Percentiles rank a stretch among this genome's conserved stretches.
These are phyloP conservation scores for Danielozyma ontarioensis DNA, from an alignment of 805 yeast species.

Conservation along the genomic window DNA sequence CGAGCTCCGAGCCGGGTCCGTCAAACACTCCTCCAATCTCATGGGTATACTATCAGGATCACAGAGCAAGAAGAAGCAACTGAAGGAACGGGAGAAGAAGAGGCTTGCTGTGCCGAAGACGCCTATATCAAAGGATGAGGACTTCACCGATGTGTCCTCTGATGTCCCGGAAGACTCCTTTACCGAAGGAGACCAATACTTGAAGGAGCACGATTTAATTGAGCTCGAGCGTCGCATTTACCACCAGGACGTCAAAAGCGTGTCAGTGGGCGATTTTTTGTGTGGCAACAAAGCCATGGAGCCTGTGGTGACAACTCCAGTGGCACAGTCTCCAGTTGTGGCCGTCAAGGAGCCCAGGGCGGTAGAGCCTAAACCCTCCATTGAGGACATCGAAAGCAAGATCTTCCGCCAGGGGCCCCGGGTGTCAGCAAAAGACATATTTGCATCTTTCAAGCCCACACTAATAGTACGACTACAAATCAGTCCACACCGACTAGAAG, in stretches of 20 bases:
- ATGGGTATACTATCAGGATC: not conserved
- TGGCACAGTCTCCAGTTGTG: no score
- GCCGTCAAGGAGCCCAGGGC: no score
- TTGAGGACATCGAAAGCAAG: not conserved
- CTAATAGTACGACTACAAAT: conserved; percentile 13
- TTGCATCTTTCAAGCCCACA: conserved; percentile 8
- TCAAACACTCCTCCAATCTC: no score
- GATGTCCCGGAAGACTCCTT: no score
- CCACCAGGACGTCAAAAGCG: no score
- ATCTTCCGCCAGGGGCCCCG: not conserved
- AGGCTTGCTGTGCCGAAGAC: not conserved
- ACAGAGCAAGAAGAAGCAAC: not conserved
- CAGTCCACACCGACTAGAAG: conserved; percentile 17
- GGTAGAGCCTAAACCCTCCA: no score
- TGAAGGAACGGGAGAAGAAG: not conserved
- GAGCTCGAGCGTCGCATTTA: not conserved
- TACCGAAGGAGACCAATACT: not conserved
- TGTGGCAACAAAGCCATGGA: no score
- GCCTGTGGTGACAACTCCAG: no score
- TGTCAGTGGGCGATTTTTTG: no score
- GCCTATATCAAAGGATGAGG: no score
- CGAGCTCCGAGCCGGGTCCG: no score
- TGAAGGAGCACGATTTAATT: not conserved
- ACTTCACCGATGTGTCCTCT: no score
- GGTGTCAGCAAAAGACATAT: conserved; percentile 8